Evolutionary conservation across 2,329 filamentous ascomycete genomes (phyloP).

Genomic region (Bipolaris bicolor): DNA sequence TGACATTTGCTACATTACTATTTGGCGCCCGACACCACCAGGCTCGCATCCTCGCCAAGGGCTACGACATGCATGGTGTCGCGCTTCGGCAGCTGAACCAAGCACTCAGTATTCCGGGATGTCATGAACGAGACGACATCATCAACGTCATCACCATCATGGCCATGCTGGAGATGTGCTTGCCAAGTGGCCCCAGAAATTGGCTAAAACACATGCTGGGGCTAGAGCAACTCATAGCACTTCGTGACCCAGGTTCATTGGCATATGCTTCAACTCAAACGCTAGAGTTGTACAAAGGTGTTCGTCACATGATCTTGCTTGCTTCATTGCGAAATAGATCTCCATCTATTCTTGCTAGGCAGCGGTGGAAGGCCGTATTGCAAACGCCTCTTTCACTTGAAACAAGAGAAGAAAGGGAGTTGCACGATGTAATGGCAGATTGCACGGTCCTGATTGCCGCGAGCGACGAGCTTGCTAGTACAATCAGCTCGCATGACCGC

Average conservation of each 20-base stretch:
- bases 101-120: conserved; percentile 28
- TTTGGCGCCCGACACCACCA: conserved; percentile 34
- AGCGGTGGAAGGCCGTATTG: conserved; percentile 34
- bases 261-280: conserved; percentile 18
- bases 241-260: conserved; percentile 25
- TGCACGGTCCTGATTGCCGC: conserved; percentile 33
- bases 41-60: conserved; percentile 21
- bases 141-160: conserved; percentile 34
- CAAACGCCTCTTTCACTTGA: conserved; percentile 18
- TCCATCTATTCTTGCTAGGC: conserved; percentile 34
- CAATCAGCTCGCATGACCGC: neutral
- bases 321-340: conserved; percentile 25
- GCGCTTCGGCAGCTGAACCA: conserved; percentile 34
- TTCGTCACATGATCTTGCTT: conserved; percentile 34
- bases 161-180: conserved; percentile 34
- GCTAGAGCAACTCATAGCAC: conserved; percentile 33
- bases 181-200: conserved; percentile 31
- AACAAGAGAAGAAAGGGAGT: conserved; percentile 28
- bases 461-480: conserved; percentile 15
- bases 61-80: conserved; percentile 32
- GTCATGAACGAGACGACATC: conserved; percentile 32
- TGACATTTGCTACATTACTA: conserved; percentile 35
- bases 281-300: conserved; percentile 28
- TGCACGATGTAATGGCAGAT: conserved; percentile 40
- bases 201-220: conserved; percentile 40